Percentiles rank a stretch among this genome's conserved stretches.
Conservation (phyloP, 23 red algal species). For the Gracilaria vermiculophylla region DNA sequence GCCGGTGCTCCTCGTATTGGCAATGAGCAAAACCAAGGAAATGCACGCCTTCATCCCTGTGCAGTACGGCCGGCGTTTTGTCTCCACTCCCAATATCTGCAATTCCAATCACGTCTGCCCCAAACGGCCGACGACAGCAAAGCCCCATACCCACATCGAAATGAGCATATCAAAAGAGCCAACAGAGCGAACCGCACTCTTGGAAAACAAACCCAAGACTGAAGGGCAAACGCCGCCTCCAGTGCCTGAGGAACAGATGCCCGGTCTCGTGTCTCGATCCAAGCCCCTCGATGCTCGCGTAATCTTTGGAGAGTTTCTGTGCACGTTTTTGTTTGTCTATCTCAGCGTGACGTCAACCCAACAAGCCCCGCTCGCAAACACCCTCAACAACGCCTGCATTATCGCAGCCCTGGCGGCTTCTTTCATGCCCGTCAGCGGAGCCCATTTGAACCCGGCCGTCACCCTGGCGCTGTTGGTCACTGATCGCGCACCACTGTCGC, state of each 20-base stretch:
- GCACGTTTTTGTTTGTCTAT: constrained; percentile 69
- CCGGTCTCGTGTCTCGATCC: neutral
- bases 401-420: constrained; percentile 52
- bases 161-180: neutral
- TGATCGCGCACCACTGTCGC: constrained; percentile 20
- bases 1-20: neutral
- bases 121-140: neutral
- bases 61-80: neutral
- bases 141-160: neutral
- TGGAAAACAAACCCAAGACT: neutral
- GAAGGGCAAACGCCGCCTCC: neutral
- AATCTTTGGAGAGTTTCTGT: constrained; percentile 54
- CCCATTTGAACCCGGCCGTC: constrained; percentile 62
- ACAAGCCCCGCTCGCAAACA: constrained; percentile 17
- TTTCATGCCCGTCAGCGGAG: constrained; percentile 62
- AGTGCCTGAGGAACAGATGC: neutral
- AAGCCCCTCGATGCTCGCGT: constrained; percentile 28
- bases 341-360: constrained; percentile 43
- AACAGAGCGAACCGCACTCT: constrained; percentile 3
- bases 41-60: neutral
- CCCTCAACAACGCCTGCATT: constrained; percentile 37
- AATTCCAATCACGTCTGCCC: neutral
- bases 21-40: neutral
- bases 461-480: constrained; percentile 48
- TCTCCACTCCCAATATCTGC: neutral